A percentile compares a stretch with the other conserved stretches of the same genome.
These are phyloP conservation scores for Citrus trifoliata DNA, from an alignment of 345 rosid species.

Conservation along the genomic window DNA sequence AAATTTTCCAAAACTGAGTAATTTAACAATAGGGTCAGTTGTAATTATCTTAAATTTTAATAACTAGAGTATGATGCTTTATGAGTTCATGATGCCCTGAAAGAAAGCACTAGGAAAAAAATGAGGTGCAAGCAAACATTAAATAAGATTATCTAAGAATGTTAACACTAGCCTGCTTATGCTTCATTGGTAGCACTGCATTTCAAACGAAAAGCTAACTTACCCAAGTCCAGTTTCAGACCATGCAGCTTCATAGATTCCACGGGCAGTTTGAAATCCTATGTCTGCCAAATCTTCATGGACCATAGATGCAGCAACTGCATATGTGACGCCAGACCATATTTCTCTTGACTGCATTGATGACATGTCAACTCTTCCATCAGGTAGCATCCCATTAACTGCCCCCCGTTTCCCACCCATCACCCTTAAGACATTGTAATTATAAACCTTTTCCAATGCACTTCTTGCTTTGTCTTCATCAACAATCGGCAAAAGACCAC, in stretches of 20 bases:
- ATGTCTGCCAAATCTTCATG: slow-evolving; percentile 66
- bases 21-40: too few species aligned
- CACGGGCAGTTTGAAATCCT: slow-evolving; percentile 81
- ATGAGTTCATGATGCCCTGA: neutral
- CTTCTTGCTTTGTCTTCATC: slow-evolving; percentile 63
- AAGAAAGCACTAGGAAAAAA: neutral
- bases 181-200: neutral
- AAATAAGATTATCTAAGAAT: too few species aligned
- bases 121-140: neutral
- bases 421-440: slow-evolving; percentile 74
- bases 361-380: slow-evolving; percentile 52
- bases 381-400: slow-evolving; percentile 83
- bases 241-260: slow-evolving; percentile 80
- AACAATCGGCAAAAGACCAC: slow-evolving; percentile 71
- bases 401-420: slow-evolving; percentile 85
- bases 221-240: slow-evolving; percentile 84
- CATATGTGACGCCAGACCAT: slow-evolving; percentile 96
- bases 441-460: slow-evolving; percentile 72
- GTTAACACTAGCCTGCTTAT: neutral
- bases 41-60: too few species aligned
- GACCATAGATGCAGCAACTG: slow-evolving; percentile 86
- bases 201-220: slow-evolving; percentile 7
- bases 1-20: neutral
- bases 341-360: slow-evolving; percentile 89
- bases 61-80: too few species aligned